Evolutionary conservation across 306 rosid genomes (phyloP), one percentile per base, ranked within the genome.

Genomic region (Trifolium pratense): DNA sequence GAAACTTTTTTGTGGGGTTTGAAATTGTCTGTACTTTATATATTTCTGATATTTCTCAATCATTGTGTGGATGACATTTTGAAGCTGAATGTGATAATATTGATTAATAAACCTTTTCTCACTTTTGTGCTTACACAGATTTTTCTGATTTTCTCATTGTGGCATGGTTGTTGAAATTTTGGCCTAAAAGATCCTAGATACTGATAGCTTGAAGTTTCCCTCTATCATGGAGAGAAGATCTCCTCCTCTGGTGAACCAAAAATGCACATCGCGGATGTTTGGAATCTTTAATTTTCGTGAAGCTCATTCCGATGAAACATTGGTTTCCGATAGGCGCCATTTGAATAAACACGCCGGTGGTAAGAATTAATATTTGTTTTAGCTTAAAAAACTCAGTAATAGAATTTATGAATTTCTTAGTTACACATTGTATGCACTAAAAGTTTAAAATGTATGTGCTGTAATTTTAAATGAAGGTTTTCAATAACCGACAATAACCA

Each of bases 191-290:
- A 66, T 64, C 67, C 3, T 18, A 29, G 51, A 55, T 9, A 36
- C 39, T 6, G 34, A 46, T 29, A 4, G 32, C 6, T 29, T 29
- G 1, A 29, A 29, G 69, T 21, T 79, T 79, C 46, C 42, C 55
- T 43, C 71, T 9, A 45, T 70, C 71, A 86, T 90, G 96, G 84
- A 87, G 56, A 83, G 85, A 80, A 76, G 81, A 80, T 78, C 91
- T 51, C 85, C 86, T 56, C 84, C 84, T 25, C 32, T 68, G 61
- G 83, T 83, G 39, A 76, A 75, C 82, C 87, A 84, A 79, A 86
- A 64, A 56, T 70, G 70, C 43, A 68, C 84, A 21, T 86, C 80
- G 86, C 76, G 84, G 77, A 81, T 83, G 61, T 83, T 86, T 34
- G 73, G 87, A 76, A 82, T 90, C 69, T 86, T 90, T 3, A 82